phyloP scores from a whole-genome alignment of 2,329 filamentous ascomycete species.

The Pseudogymnoascus sp. region DNA sequence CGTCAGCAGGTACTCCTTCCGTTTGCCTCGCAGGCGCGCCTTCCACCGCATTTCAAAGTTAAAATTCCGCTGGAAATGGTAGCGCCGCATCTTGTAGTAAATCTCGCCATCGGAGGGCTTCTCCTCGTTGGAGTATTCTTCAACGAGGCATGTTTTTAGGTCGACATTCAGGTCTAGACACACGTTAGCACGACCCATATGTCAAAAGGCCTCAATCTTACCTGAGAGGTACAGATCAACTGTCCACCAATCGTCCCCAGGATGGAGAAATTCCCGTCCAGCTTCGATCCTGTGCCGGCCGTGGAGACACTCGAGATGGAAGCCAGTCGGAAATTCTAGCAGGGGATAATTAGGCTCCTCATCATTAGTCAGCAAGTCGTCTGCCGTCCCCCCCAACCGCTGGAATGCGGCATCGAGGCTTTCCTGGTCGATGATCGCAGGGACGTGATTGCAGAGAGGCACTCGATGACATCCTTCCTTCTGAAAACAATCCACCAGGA shows the following conservation, averaged over 20 bases:
- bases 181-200: neutral
- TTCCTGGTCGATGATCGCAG: slow-evolving; percentile 22
- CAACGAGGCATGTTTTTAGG: slow-evolving; percentile 20
- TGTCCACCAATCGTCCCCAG: slow-evolving; percentile 11
- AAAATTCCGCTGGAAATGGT: slow-evolving; percentile 15
- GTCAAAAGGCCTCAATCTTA: neutral
- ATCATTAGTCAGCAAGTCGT: slow-evolving; percentile 10
- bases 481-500: slow-evolving; percentile 11
- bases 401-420: slow-evolving; percentile 19
- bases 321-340: slow-evolving; percentile 1
- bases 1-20: neutral
- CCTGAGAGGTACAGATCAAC: slow-evolving; percentile 13
- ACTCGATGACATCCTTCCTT: slow-evolving; percentile 8
- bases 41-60: slow-evolving; percentile 14
- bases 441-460: slow-evolving; percentile 23
- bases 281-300: slow-evolving; percentile 13
- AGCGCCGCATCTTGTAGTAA: slow-evolving; percentile 26
- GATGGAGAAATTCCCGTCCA: slow-evolving; percentile 12
- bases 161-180: slow-evolving; percentile 21
- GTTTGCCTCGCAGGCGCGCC: slow-evolving; percentile 8
- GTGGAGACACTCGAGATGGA: slow-evolving; percentile 8
- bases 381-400: slow-evolving; percentile 6
- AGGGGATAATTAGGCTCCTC: neutral
- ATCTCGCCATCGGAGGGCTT: slow-evolving; percentile 23
- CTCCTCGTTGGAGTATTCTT: slow-evolving; percentile 26